Conservation (phyloP, 164 flowering plant genomes). For the Magnolia changhungtana region DNA sequence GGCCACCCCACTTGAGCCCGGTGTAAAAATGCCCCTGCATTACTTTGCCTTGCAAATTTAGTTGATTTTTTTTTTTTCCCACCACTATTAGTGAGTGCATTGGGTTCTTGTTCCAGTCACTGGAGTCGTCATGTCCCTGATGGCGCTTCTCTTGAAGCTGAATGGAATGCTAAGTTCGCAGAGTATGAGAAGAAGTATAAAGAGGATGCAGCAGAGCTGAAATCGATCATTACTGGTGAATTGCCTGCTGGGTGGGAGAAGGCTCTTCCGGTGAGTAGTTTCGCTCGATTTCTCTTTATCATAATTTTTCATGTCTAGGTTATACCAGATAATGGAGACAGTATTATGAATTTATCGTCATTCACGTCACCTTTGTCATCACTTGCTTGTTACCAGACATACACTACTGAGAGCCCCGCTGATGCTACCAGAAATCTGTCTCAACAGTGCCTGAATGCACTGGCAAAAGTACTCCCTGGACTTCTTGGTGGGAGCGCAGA, state of each 20-base stretch:
- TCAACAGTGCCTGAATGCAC: slow-evolving; percentile 77
- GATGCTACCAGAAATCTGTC: slow-evolving; percentile 95
- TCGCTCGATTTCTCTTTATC: background rate
- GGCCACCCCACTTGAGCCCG: no score
- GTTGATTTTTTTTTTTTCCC: background rate
- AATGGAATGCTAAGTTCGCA: slow-evolving; percentile 88
- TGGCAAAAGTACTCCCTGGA: slow-evolving; percentile 82
- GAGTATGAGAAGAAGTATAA: slow-evolving; percentile 88
- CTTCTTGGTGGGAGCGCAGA: slow-evolving; percentile 98
- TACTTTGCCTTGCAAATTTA: background rate
- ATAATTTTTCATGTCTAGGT: background rate
- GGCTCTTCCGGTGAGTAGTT: slow-evolving; percentile 84
- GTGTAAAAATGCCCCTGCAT: no score
- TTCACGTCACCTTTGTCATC: no score
- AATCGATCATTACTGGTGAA: slow-evolving; percentile 62
- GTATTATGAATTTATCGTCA: background rate
- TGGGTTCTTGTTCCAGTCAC: slow-evolving; percentile 43
- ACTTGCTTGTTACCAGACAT: slow-evolving; percentile 46
- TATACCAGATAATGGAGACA: background rate
- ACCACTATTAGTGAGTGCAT: background rate
- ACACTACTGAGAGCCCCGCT: slow-evolving; percentile 87
- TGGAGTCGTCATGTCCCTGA: slow-evolving; percentile 87
- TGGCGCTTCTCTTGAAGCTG: slow-evolving; percentile 90
- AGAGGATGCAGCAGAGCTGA: slow-evolving; percentile 83
- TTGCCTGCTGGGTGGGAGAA: slow-evolving; percentile 95